phyloP scores from a whole-genome alignment of 225 moss, liverwort and hornwort species.

The Straminergon stramineum region DNA sequence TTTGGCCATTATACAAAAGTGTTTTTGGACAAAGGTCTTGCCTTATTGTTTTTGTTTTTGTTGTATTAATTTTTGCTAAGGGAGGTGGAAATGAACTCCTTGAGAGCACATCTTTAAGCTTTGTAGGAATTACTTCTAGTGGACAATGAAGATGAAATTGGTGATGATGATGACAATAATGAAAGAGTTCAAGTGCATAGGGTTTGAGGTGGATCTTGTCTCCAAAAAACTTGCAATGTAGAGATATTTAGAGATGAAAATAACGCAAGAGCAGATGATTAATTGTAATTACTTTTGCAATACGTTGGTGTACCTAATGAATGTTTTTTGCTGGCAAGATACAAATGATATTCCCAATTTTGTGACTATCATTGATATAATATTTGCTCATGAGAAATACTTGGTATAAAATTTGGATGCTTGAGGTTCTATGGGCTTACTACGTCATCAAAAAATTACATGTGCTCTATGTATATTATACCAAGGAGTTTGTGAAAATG shows the following conservation, averaged over 20 bases:
- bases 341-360: rapidly evolving
- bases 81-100: background rate
- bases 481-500: background rate
- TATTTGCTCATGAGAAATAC: background rate
- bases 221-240: rapidly evolving
- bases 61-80: background rate
- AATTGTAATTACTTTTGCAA: background rate
- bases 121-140: background rate
- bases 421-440: background rate
- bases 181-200: background rate
- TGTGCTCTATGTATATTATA: background rate
- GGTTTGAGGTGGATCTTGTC: background rate
- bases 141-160: background rate
- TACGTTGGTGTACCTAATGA: too few relatives aligned
- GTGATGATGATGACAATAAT: too few relatives aligned
- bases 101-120: background rate
- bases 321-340: background rate
- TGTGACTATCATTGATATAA: background rate
- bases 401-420: background rate
- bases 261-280: background rate
- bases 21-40: background rate
- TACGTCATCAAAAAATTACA: background rate
- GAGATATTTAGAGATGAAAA: background rate
- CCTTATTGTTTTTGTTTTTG: background rate
- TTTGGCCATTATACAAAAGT: background rate